These are phyloP conservation scores for Plasmodium knowlesi DNA, from an alignment of 169 alveolate genomes.

Conservation along the genomic window DNA sequence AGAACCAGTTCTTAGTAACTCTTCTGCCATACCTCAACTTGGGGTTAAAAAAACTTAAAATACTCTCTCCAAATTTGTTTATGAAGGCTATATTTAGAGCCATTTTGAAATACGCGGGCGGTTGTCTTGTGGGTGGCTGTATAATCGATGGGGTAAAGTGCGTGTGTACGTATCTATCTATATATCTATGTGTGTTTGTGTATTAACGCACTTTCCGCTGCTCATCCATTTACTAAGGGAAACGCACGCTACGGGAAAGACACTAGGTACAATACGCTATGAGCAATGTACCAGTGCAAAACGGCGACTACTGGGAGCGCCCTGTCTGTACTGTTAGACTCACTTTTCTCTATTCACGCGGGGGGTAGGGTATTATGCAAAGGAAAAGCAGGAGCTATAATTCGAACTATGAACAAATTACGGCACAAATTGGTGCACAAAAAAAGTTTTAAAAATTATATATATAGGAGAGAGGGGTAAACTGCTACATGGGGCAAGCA, in stretches of 20 bases:
- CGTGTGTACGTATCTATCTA: not conserved
- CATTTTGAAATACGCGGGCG: not conserved
- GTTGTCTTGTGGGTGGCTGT: not conserved
- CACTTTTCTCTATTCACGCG: not conserved
- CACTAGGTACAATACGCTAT: too few species aligned
- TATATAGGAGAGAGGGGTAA: not conserved
- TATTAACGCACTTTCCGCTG: too few species aligned
- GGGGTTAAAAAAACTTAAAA: slow-evolving; percentile 46
- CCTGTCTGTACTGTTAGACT: not conserved
- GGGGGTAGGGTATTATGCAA: not conserved
- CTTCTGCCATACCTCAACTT: slow-evolving; percentile 33
- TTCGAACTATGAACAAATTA: not conserved
- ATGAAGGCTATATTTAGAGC: slow-evolving; percentile 17
- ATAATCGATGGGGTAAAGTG: not conserved
- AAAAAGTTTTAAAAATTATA: too few species aligned
- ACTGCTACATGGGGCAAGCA: not conserved
- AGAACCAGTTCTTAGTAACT: slow-evolving; percentile 41
- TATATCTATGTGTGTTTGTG: not conserved
- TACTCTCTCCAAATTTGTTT: slow-evolving; percentile 18
- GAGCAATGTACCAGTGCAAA: not conserved
- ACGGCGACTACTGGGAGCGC: not conserved
- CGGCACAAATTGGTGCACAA: not conserved
- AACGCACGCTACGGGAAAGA: too few species aligned
- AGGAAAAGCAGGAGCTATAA: not conserved
- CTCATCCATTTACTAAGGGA: too few species aligned